Base-by-base conservation (phyloP, 2,329 filamentous ascomycete species). In the Xylogone sp. region DNA sequence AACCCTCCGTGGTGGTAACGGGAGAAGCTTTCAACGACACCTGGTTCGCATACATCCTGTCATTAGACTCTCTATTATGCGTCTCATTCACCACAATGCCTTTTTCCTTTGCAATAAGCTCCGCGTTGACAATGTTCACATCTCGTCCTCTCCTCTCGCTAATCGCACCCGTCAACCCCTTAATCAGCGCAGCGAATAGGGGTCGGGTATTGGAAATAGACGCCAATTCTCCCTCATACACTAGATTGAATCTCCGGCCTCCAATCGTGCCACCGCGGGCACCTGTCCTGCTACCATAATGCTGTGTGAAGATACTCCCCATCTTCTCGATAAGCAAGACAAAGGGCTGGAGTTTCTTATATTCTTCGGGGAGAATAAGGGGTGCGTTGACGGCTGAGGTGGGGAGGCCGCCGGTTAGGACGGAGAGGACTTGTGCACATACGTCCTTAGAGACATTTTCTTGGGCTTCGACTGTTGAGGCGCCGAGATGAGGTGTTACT, bases 361-460 rank as follows among this genome's bases (percentile, higher is more conserved):
- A 91, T 68, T 93, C 88, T 56, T 91, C 88, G 0, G 88, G 87
- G 16, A 92, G 73, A 55, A 93, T 93, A 49, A 93, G 78, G 3
- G 89, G 88, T 0, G 88, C 88, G 57, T 94, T 93, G 63, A 93
- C 88, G 4, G 88, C 88, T 19, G 79, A 83, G 1, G 87, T 87
- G 0, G 89, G 88, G 1, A 92, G 75, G 0, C 86, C 85, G 2
- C 88, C 88, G 0, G 76, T 75, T 2, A 94, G 73, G 42, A 93
- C 89, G 52, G 85, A 79, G 0, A 88, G 76, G 12, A 92, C 87
- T 69, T 94, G 88, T 29, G 86, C 84, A 67, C 88, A 93, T 8
- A 93, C 89, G 60, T 93, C 89, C 56, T 92, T 80, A 1, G 86
- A 88, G 3, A 92, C 88, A 55, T 91, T 92, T 63, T 93, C 88